Evolutionary conservation across 2,329 filamentous ascomycete genomes (phyloP).

Genomic region (Chrysosporium keratinophilum): DNA sequence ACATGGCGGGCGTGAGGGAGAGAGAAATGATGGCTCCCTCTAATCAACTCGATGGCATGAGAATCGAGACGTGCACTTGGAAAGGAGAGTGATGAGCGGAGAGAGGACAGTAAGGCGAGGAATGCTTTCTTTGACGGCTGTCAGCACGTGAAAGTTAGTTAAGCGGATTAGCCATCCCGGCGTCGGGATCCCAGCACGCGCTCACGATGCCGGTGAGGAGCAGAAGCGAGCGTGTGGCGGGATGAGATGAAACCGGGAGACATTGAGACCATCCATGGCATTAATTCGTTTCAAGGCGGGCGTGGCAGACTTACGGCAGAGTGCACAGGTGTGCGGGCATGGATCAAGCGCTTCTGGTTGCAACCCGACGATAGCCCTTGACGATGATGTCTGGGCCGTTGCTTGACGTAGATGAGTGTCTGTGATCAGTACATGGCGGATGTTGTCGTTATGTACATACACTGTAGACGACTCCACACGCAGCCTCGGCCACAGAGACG

Average conservation of each 20-base stretch:
- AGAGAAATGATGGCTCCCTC: neutral
- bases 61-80: neutral
- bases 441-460: neutral
- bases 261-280: neutral
- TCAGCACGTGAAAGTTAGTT: slow-evolving; percentile 2
- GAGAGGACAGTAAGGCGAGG: neutral
- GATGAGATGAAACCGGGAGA: neutral
- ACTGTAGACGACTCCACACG: neutral
- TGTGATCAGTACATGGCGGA: too few species aligned
- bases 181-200: neutral
- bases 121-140: neutral
- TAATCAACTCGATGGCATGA: neutral
- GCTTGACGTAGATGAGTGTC: neutral
- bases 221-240: neutral
- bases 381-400: neutral
- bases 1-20: neutral
- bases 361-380: slow-evolving; percentile 6
- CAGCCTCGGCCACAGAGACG: too few species aligned
- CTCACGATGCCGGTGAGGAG: neutral
- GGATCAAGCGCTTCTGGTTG: neutral
- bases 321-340: neutral
- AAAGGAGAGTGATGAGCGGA: neutral
- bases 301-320: neutral
- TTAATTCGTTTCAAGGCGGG: neutral
- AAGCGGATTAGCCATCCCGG: neutral